A percentile compares a stretch with the other conserved stretches of the same genome.
Conservation (phyloP, 1,139 yeast species). For the Magnusiomyces ingens region DNA sequence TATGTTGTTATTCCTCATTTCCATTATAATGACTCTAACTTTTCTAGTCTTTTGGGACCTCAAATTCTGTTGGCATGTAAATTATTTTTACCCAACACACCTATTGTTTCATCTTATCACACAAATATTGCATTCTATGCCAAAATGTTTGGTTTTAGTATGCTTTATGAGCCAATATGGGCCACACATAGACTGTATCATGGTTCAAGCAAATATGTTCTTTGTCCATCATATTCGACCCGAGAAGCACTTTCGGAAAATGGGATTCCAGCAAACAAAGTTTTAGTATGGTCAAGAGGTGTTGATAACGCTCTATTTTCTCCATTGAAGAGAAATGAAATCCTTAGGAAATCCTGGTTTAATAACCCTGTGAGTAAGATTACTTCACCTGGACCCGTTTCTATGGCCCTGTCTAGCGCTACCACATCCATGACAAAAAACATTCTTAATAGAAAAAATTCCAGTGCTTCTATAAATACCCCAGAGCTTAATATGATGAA, state of each 20-base stretch:
- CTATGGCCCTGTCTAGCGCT: too few species aligned
- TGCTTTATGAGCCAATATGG: conserved; percentile 20
- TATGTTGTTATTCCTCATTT: neutral
- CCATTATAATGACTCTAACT: neutral
- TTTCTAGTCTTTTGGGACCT: conserved; percentile 18
- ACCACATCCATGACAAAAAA: too few species aligned
- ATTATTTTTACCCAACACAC: conserved; percentile 17
- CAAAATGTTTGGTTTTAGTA: conserved; percentile 19
- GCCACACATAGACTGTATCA: conserved; percentile 19
- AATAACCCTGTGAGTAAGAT: neutral
- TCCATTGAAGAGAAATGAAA: conserved; percentile 11
- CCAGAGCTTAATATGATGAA: neutral
- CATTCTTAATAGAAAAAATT: neutral
- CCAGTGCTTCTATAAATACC: neutral
- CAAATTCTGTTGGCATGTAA: conserved; percentile 19
- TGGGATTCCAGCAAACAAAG: conserved; percentile 15
- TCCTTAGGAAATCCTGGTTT: conserved; percentile 16
- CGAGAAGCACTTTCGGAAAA: conserved; percentile 17
- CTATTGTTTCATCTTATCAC: conserved; percentile 21
- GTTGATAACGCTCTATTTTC: conserved; percentile 17
- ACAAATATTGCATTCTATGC: conserved; percentile 22
- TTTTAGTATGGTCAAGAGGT: conserved; percentile 20
- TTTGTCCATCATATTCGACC: conserved; percentile 20
- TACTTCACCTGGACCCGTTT: neutral
- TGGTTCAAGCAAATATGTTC: conserved; percentile 15